Evolutionary conservation across 2,329 filamentous ascomycete species (phyloP).

Genomic region (Aureobasidium leucospermi): DNA sequence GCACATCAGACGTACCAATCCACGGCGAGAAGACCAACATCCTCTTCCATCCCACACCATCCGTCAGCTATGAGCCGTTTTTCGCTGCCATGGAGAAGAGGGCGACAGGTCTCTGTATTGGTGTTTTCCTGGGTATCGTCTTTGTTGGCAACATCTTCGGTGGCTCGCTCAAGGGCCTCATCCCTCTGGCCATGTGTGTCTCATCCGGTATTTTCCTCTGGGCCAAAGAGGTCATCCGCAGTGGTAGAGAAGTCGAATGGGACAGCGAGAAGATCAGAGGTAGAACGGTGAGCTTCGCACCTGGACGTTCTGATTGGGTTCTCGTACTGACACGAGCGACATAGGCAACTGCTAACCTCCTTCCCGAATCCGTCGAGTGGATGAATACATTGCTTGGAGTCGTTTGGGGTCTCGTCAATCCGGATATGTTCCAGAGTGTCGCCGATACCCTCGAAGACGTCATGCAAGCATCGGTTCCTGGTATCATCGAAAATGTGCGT

Average conservation of each 20-base stretch:
- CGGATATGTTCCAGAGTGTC: conserved; percentile 85
- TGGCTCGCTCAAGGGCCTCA: conserved; percentile 65
- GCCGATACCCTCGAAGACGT: conserved; percentile 94
- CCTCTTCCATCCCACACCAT: conserved; percentile 88
- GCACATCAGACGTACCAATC: conserved; percentile 89
- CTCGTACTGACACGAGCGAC: conserved; percentile 9
- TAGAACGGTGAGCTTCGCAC: conserved; percentile 51
- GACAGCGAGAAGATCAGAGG: conserved; percentile 77
- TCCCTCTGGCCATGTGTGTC: conserved; percentile 65
- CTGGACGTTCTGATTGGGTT: background rate
- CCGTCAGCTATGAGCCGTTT: conserved; percentile 83
- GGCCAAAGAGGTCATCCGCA: conserved; percentile 78
- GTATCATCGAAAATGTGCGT: conserved; percentile 86
- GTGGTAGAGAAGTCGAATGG: conserved; percentile 81
- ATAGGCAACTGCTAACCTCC: conserved; percentile 72
- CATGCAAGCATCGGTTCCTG: conserved; percentile 91
- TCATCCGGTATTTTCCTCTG: conserved; percentile 77
- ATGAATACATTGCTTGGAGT: conserved; percentile 83
- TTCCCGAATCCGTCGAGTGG: conserved; percentile 89
- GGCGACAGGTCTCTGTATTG: conserved; percentile 62
- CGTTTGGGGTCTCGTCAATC: conserved; percentile 86
- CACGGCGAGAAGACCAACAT: conserved; percentile 95
- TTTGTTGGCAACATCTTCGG: conserved; percentile 74
- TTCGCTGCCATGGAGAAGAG: conserved; percentile 68
- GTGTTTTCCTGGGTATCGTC: conserved; percentile 65